Percentiles rank a stretch among this genome's conserved stretches.
These are phyloP conservation scores for Discostella pseudostelligera DNA, from an alignment of 108 stramenopile genomes.

Conservation along the genomic window DNA sequence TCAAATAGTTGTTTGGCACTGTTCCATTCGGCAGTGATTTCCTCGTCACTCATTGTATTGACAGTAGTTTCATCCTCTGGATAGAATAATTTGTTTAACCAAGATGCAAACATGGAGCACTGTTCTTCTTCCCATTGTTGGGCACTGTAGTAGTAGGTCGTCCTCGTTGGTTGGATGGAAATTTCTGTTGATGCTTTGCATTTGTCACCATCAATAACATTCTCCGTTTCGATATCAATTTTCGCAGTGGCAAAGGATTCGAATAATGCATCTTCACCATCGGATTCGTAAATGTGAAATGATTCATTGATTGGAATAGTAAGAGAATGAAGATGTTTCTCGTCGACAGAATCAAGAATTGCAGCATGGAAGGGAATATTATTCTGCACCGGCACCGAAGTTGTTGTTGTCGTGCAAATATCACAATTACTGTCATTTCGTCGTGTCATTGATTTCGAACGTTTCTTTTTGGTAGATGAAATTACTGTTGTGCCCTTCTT, in stretches of 20 bases:
- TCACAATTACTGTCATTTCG: neutral
- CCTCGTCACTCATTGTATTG: slow-evolving; percentile 1
- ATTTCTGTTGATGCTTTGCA: too few species aligned
- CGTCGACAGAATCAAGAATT: too few species aligned
- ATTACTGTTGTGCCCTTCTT: neutral
- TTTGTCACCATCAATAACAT: too few species aligned
- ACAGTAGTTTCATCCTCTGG: slow-evolving; percentile 23
- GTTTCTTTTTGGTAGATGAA: neutral
- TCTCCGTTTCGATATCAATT: too few species aligned
- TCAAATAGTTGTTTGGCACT: slow-evolving; percentile 44
- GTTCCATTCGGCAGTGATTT: slow-evolving; percentile 31
- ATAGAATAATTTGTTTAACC: slow-evolving; percentile 81
- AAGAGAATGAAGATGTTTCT: neutral
- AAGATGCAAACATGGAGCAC: slow-evolving; percentile 60
- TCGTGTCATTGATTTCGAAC: neutral
- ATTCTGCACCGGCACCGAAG: neutral
- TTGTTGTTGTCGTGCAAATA: neutral
- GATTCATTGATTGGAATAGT: neutral
- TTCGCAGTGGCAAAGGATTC: too few species aligned
- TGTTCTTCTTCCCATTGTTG: slow-evolving; percentile 76
- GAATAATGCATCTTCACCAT: neutral
- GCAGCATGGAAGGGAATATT: neutral
- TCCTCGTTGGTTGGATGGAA: neutral
- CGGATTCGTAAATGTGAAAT: neutral
- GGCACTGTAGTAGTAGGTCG: slow-evolving; percentile 13